phyloP scores from a whole-genome alignment of 805 yeast genomes.

The Yamadazyma paraphyllophila region DNA sequence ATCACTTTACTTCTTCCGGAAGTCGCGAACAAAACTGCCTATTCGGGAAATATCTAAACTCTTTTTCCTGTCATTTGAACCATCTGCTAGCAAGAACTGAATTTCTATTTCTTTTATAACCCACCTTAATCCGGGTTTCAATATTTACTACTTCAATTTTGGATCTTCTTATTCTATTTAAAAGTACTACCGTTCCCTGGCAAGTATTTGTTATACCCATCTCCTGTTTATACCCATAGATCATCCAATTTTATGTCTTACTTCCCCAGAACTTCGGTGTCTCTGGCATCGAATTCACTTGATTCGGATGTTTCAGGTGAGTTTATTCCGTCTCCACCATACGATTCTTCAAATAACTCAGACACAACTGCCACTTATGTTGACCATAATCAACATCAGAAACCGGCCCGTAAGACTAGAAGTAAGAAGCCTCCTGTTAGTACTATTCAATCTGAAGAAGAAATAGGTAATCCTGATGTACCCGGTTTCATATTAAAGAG shows the following conservation, averaged over 20 bases:
- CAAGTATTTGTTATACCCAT: slow-evolving; percentile 1
- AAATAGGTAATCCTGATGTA: slow-evolving; percentile 2
- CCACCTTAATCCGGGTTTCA: background rate
- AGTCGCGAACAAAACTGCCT: slow-evolving; percentile 1
- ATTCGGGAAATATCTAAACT: slow-evolving; percentile 13
- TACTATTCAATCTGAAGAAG: slow-evolving; percentile 11
- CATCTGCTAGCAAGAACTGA: background rate
- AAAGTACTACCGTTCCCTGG: background rate
- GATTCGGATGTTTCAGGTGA: slow-evolving; percentile 6
- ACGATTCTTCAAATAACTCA: slow-evolving; percentile 10
- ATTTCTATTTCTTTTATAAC: slow-evolving; percentile 1
- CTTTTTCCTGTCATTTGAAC: background rate
- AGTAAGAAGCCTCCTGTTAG: slow-evolving; percentile 9
- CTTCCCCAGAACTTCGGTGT: slow-evolving; percentile 7
- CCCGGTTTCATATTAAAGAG: slow-evolving; percentile 21
- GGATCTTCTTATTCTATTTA: background rate
- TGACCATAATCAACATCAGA: slow-evolving; percentile 6
- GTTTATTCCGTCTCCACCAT: slow-evolving; percentile 1
- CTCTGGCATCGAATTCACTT: slow-evolving; percentile 4
- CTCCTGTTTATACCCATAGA: slow-evolving; percentile 2
- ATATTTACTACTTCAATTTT: no score
- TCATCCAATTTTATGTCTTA: slow-evolving; percentile 6
- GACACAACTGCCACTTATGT: slow-evolving; percentile 19
- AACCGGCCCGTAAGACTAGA: background rate
- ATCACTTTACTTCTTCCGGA: slow-evolving; percentile 1